Evolutionary conservation across 2,329 filamentous ascomycete species (phyloP).

Genomic region (Xylaria sp.): DNA sequence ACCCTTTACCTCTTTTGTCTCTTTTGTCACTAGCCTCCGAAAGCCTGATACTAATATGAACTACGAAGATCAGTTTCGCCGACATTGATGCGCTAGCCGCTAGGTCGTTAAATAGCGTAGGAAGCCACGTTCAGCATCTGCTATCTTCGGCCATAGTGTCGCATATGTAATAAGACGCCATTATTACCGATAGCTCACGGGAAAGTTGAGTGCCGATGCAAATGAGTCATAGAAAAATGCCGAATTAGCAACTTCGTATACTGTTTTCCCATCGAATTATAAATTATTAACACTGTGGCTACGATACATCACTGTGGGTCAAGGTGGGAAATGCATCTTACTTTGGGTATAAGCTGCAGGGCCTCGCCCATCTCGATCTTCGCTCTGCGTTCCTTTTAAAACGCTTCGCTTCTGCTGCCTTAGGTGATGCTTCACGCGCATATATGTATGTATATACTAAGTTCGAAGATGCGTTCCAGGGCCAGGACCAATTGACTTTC

Average conservation of each 20-base stretch:
- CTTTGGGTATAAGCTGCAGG: constrained; percentile 10
- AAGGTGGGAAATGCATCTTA: constrained; percentile 7
- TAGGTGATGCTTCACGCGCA: too few relatives aligned
- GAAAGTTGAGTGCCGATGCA: not conserved
- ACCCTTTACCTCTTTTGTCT: not conserved
- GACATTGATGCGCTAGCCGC: not conserved
- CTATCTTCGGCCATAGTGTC: constrained; percentile 7
- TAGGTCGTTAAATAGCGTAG: not conserved
- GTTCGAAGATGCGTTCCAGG: constrained; percentile 1
- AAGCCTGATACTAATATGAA: not conserved
- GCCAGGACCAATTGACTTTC: not conserved
- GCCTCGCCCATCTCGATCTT: not conserved
- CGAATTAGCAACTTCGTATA: not conserved
- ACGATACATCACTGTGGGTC: not conserved
- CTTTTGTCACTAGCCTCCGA: not conserved
- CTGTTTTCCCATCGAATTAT: not conserved
- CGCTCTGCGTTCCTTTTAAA: not conserved
- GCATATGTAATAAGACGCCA: not conserved
- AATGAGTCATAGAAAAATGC: not conserved
- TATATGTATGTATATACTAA: not conserved
- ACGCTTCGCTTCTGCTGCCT: not conserved
- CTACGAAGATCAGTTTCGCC: not conserved
- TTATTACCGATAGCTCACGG: not conserved
- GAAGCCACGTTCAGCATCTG: constrained; percentile 5
- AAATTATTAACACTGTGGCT: not conserved